Conservation (phyloP, 139 green algal genomes). For the Tetradesmus obliquus region DNA sequence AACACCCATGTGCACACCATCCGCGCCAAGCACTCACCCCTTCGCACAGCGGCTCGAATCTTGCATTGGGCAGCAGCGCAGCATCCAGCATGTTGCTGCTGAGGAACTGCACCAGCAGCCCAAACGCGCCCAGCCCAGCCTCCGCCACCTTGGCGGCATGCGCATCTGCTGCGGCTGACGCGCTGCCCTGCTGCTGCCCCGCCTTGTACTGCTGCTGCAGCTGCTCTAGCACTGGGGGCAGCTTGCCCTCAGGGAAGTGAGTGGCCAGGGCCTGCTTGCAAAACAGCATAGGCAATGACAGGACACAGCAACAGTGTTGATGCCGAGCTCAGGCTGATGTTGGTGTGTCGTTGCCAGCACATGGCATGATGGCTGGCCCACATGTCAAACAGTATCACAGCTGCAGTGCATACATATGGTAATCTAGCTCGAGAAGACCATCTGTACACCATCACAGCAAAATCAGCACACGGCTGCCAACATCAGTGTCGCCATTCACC, state of each 20-base stretch:
- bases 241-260: conserved; percentile 9
- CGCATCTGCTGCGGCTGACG: background rate
- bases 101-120: conserved; percentile 67
- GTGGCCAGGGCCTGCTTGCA: conserved; percentile 2
- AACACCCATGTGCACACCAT: background rate
- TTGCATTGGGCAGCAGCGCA: conserved; percentile 68
- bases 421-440: background rate
- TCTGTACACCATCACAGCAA: background rate
- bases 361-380: no score
- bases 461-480: background rate
- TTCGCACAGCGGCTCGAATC: conserved; percentile 26
- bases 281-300: background rate
- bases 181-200: background rate
- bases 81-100: conserved; percentile 84
- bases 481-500: background rate
- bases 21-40: conserved; percentile 20
- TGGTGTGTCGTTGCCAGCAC: no score
- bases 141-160: conserved; percentile 15
- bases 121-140: conserved; percentile 33
- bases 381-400: background rate
- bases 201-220: conserved; percentile 40
- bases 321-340: no score
- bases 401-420: background rate
- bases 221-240: conserved; percentile 28
- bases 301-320: background rate